Evolutionary conservation across 768 basidiomycete genomes (phyloP).

Genomic region (Kwoniella sp.): DNA sequence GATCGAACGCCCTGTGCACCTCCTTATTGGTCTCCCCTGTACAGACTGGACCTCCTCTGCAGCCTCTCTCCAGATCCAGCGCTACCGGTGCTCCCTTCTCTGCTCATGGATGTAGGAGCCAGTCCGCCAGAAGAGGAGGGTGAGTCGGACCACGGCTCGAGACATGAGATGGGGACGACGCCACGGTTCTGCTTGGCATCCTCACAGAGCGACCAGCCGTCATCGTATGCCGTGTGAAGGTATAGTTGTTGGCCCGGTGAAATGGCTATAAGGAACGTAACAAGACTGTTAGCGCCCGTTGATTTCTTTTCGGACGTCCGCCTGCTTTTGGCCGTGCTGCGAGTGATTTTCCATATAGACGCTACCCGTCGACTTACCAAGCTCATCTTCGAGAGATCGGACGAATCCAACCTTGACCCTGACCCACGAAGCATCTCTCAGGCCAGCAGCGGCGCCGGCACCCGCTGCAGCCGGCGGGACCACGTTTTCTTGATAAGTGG

Average conservation of each 20-base stretch:
- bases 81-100: constrained; percentile 8
- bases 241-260: constrained; percentile 50
- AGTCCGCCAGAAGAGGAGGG: background rate
- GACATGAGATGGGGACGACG: constrained; percentile 51
- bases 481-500: constrained; percentile 9
- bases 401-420: constrained; percentile 52
- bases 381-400: constrained; percentile 52
- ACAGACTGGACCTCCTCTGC: constrained; percentile 28
- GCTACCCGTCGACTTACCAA: constrained; percentile 39
- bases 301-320: no score
- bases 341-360: no score
- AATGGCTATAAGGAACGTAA: constrained; percentile 34
- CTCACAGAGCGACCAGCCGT: constrained; percentile 55
- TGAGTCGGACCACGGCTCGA: constrained; percentile 41
- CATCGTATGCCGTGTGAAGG: constrained; percentile 53
- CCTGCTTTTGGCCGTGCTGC: no score
- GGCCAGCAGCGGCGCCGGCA: constrained; percentile 20
- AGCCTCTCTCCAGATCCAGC: constrained; percentile 9
- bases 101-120: constrained; percentile 9
- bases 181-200: constrained; percentile 44
- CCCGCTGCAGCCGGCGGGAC: constrained; percentile 3
- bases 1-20: background rate
- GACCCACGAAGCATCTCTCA: constrained; percentile 49
- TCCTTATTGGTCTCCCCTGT: background rate
- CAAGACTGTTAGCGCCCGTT: background rate